These are phyloP conservation scores for Hanseniaspora valbyensis DNA, from an alignment of 805 yeast species.

Conservation along the genomic window DNA sequence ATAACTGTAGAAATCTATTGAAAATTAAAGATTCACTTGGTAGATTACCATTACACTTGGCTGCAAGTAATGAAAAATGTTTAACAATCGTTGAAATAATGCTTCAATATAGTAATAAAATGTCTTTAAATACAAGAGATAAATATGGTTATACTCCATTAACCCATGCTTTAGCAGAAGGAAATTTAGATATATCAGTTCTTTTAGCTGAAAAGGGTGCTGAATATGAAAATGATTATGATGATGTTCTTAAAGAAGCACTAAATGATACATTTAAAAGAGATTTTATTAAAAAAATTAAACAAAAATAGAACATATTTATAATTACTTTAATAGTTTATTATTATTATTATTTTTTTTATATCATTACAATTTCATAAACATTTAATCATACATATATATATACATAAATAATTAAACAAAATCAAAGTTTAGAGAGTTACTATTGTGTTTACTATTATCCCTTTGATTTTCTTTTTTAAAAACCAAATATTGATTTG, in stretches of 20 bases:
- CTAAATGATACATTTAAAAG: slow-evolving; percentile 40
- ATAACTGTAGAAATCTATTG: slow-evolving; percentile 23
- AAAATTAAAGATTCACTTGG: slow-evolving; percentile 57
- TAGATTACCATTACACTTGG: slow-evolving; percentile 65
- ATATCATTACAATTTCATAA: too few relatives aligned
- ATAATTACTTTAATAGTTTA: too few relatives aligned
- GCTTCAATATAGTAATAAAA: slow-evolving; percentile 33
- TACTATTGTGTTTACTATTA: too few relatives aligned
- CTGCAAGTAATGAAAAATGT: slow-evolving; percentile 62
- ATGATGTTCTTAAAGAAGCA: slow-evolving; percentile 44
- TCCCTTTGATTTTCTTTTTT: slow-evolving; percentile 17
- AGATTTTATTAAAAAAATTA: slow-evolving; percentile 17
- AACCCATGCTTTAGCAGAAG: slow-evolving; percentile 87
- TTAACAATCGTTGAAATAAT: slow-evolving; percentile 45
- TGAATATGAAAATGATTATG: slow-evolving; percentile 43
- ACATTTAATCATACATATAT: too few relatives aligned
- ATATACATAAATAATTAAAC: too few relatives aligned
- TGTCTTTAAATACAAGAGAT: slow-evolving; percentile 62
- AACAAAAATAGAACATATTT: too few relatives aligned
- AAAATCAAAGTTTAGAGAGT: too few relatives aligned
- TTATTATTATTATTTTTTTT: not conserved
- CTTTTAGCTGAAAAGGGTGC: slow-evolving; percentile 55
- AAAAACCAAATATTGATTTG: slow-evolving; percentile 20
- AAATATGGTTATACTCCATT: slow-evolving; percentile 70
- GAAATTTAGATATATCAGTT: slow-evolving; percentile 66